Evolutionary conservation across 306 rosid species (phyloP).

Genomic region (Lathyrus aphaca): DNA sequence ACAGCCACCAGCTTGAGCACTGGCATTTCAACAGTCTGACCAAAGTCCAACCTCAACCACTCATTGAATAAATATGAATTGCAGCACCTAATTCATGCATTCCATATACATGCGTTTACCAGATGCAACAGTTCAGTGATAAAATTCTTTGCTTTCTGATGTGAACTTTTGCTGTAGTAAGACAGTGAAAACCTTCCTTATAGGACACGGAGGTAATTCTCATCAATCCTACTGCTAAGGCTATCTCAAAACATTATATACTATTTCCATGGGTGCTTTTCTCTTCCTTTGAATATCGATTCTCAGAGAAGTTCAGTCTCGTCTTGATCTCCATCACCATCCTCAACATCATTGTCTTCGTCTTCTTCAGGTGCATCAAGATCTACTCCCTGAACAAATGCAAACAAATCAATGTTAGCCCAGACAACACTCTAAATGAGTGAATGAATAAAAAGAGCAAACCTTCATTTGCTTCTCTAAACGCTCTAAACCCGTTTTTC

Average conservation of each 20-base stretch:
- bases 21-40: slow-evolving; percentile 26
- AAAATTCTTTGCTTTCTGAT: slow-evolving; percentile 26
- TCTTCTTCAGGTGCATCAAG: slow-evolving; percentile 99
- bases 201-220: slow-evolving; percentile 23
- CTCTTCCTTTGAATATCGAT: slow-evolving; percentile 8
- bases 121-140: slow-evolving; percentile 27
- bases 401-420: slow-evolving; percentile 15
- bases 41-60: neutral
- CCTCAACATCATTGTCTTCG: slow-evolving; percentile 94
- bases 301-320: slow-evolving; percentile 80
- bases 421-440: neutral
- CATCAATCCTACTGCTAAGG: too few species aligned
- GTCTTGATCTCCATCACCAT: slow-evolving; percentile 95
- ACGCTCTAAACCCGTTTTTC: slow-evolving; percentile 91
- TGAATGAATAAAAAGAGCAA: slow-evolving; percentile 29
- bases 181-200: slow-evolving; percentile 2
- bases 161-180: slow-evolving; percentile 34
- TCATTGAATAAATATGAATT: slow-evolving; percentile 22
- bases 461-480: slow-evolving; percentile 99
- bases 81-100: slow-evolving; percentile 17
- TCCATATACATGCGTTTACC: slow-evolving; percentile 13
- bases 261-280: slow-evolving; percentile 30
- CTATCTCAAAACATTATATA: slow-evolving; percentile 30
- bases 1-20: slow-evolving; percentile 41
- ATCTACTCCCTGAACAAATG: slow-evolving; percentile 71